A percentile compares a stretch with the other conserved stretches of the same genome.
Evolutionary conservation across 2,329 filamentous ascomycete species (phyloP).

Genomic region (Trichoderma guizhouense): DNA sequence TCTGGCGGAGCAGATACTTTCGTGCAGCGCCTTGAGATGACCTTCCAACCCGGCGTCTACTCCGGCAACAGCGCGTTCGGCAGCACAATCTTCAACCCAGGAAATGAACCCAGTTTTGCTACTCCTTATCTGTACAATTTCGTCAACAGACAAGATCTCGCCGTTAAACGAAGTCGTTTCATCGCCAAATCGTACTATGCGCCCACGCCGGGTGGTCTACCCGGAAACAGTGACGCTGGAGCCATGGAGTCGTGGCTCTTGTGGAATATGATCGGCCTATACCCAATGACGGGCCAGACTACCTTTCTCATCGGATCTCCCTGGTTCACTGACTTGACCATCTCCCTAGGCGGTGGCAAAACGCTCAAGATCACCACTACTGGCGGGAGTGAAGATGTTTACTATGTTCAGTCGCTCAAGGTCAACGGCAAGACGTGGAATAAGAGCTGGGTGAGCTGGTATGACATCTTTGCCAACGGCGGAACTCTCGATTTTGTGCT

Average conservation of each 20-base stretch:
- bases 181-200: slow-evolving; percentile 60
- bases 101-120: slow-evolving; percentile 65
- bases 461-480: slow-evolving; percentile 62
- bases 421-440: slow-evolving; percentile 63
- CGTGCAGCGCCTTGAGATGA: slow-evolving; percentile 55
- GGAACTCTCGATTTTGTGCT: slow-evolving; percentile 63
- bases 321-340: slow-evolving; percentile 58
- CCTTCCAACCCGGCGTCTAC: slow-evolving; percentile 52
- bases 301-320: slow-evolving; percentile 64
- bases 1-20: slow-evolving; percentile 56
- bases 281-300: slow-evolving; percentile 65
- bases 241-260: slow-evolving; percentile 70
- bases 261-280: slow-evolving; percentile 67
- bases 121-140: slow-evolving; percentile 69
- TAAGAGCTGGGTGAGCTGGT: slow-evolving; percentile 63
- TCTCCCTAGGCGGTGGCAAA: slow-evolving; percentile 55
- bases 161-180: slow-evolving; percentile 55
- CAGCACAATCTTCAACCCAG: slow-evolving; percentile 62
- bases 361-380: slow-evolving; percentile 52
- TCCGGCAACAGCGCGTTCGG: slow-evolving; percentile 42
- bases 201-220: slow-evolving; percentile 53
- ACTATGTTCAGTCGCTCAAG: slow-evolving; percentile 63
- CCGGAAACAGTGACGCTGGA: slow-evolving; percentile 68
- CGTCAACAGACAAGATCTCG: slow-evolving; percentile 58
- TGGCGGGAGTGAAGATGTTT: slow-evolving; percentile 46